Conservation (phyloP, 2,329 filamentous ascomycete species). For the Juglanconis sp. region DNA sequence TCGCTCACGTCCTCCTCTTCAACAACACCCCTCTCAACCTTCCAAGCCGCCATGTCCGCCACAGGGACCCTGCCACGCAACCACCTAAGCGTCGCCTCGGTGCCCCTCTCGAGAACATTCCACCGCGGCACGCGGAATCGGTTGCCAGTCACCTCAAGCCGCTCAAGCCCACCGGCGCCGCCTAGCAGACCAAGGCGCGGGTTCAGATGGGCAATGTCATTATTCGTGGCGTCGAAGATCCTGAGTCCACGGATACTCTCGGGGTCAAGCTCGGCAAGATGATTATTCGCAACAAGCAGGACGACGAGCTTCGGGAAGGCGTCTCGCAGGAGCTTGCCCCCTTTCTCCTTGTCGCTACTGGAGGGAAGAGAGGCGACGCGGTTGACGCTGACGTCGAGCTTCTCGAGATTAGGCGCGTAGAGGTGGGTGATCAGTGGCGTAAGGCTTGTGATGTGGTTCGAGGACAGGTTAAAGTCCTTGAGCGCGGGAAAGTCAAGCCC, state of each 20-base stretch:
- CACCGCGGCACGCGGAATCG: slow-evolving; percentile 83
- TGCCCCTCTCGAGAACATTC: slow-evolving; percentile 81
- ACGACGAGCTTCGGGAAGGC: slow-evolving; percentile 68
- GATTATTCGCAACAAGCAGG: slow-evolving; percentile 76
- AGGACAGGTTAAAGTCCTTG: slow-evolving; percentile 71
- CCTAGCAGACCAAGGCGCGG: slow-evolving; percentile 76
- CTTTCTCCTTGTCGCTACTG: slow-evolving; percentile 21
- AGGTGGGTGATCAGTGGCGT: slow-evolving; percentile 63
- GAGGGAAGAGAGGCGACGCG: slow-evolving; percentile 68
- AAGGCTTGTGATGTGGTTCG: slow-evolving; percentile 71
- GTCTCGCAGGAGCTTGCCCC: slow-evolving; percentile 46
- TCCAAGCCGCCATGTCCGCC: slow-evolving; percentile 57
- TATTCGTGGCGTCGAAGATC: slow-evolving; percentile 77
- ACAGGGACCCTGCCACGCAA: slow-evolving; percentile 71
- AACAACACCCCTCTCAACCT: slow-evolving; percentile 38
- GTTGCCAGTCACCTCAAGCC: slow-evolving; percentile 79
- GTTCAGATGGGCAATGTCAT: slow-evolving; percentile 79
- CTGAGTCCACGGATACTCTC: slow-evolving; percentile 71
- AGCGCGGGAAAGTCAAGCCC: slow-evolving; percentile 69
- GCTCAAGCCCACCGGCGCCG: slow-evolving; percentile 56
- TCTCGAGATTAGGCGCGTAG: slow-evolving; percentile 70
- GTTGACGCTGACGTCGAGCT: slow-evolving; percentile 80
- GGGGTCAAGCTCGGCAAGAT: slow-evolving; percentile 68
- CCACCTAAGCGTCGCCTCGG: slow-evolving; percentile 79
- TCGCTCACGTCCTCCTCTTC: slow-evolving; percentile 30